These are phyloP conservation scores for Sisymbrium altissimum DNA, from an alignment of 345 rosid species.

Conservation along the genomic window DNA sequence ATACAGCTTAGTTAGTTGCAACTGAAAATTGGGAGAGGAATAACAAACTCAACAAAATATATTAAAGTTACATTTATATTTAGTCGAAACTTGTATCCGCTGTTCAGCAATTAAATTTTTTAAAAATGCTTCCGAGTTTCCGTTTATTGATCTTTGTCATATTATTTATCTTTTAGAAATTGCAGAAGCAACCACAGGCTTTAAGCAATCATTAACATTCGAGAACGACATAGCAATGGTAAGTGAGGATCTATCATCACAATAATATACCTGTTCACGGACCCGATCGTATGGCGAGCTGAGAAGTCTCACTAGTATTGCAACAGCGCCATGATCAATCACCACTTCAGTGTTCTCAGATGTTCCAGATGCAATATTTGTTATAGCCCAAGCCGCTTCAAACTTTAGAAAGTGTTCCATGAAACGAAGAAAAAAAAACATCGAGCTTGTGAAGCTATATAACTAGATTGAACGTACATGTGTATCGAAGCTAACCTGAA, in stretches of 20 bases:
- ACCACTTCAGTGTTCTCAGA: conserved; percentile 88
- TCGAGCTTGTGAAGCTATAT: neutral
- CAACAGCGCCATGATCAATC: conserved; percentile 84
- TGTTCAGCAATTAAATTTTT: neutral
- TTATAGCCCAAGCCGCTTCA: conserved; percentile 91
- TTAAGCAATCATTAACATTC: neutral
- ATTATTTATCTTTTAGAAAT: neutral
- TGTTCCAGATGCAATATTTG: conserved; percentile 88
- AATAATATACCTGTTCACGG: conserved; percentile 67
- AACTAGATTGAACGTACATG: conserved; percentile 7
- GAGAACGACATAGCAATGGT: conserved; percentile 1
- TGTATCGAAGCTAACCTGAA: conserved; percentile 27
- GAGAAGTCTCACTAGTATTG: conserved; percentile 74
- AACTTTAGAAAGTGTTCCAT: conserved; percentile 41
- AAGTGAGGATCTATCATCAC: conserved; percentile 7
- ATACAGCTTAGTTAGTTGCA: neutral
- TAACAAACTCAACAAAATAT: neutral
- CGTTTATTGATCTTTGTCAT: neutral
- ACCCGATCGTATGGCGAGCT: conserved; percentile 66
- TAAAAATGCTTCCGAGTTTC: neutral
- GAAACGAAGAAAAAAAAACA: neutral
- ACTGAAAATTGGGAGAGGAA: neutral
- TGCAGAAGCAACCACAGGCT: conserved; percentile 5
- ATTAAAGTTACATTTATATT: neutral
- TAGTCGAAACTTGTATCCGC: neutral